Evolutionary conservation across 805 yeast genomes (phyloP), one percentile per base, ranked within the genome.

Genomic region (Priceomyces fermenticarens): DNA sequence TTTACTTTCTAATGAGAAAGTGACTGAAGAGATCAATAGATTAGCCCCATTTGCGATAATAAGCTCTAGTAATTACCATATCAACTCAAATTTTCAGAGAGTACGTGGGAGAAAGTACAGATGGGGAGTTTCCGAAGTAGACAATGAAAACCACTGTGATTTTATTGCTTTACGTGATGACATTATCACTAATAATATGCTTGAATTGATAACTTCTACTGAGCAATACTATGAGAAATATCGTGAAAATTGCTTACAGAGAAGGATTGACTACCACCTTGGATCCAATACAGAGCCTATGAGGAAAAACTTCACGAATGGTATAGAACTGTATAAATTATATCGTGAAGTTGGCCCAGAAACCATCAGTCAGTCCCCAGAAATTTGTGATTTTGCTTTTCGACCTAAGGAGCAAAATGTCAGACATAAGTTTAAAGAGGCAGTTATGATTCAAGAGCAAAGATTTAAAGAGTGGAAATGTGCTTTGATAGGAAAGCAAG

Each of bases 51-150:
- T 75, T 58, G 71, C 88, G 2, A 67, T 88, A 2, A 78, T 90
- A 45, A 84, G 89, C 14, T 78, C 95, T 2, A 81, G 73, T 46
- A 71, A 73, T 9, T 30, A 38, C 10, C 43, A 49, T 44, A 36
- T 32, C n/a, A 51, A 52, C 15, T 33, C 48, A 1, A 53, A 51
- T 7, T 57, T 81, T 8, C 62, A 72, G 26, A 45, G 62, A 3
- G 85, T 85, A 23, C 72, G 85, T 47, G 96, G 93, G 12, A 75
- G 96, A 54, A 73, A 75, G 54, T 90, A 88, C 65, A 73, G 69
- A 12, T 90, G 97, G 97, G 97, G 97, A 0, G 61, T 77, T 15
- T 86, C 87, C 10, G 96, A 89, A 55, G 85, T 87, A 31, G 96
- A 86, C 54, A 83, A 88, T 58, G 76, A 75, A 13, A 60, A 67